A percentile compares a stretch with the other conserved stretches of the same genome.
Conservation (phyloP, 1,284 basidiomycete genomes). For the Ustilago xerochloae region DNA sequence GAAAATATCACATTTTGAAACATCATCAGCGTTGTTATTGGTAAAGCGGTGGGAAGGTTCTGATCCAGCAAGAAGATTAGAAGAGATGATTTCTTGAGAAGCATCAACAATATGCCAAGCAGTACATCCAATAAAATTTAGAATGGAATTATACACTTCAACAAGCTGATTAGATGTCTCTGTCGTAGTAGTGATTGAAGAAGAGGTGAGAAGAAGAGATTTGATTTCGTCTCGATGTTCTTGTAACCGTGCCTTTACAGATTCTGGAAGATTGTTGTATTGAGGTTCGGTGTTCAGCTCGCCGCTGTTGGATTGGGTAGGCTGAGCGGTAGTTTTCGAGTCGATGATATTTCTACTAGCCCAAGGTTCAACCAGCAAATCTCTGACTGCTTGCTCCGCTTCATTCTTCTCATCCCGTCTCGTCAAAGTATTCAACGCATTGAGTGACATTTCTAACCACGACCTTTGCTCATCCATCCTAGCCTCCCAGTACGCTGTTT, state of each 20-base stretch:
- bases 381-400: conserved; percentile 47
- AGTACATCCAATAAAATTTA: conserved; percentile 80
- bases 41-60: background rate
- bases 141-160: conserved; percentile 80
- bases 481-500: conserved; percentile 36
- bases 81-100: conserved; percentile 72
- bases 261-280: background rate
- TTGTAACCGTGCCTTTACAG: conserved; percentile 76
- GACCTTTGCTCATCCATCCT: conserved; percentile 40
- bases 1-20: conserved; percentile 49
- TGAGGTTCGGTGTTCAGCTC: too few relatives aligned
- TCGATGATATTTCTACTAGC: conserved; percentile 18
- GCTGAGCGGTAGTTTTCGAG: background rate
- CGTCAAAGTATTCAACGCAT: conserved; percentile 23
- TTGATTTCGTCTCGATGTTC: conserved; percentile 70
- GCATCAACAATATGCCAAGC: conserved; percentile 79
- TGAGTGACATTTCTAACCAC: conserved; percentile 45
- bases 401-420: conserved; percentile 16
- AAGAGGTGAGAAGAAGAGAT: conserved; percentile 70
- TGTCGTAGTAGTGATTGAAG: background rate
- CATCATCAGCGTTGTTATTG: background rate
- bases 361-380: conserved; percentile 37
- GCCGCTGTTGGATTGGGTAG: too few relatives aligned
- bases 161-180: conserved; percentile 71
- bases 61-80: background rate